These are phyloP conservation scores for Colletotrichum shisoi DNA, from an alignment of 2,329 filamentous ascomycete genomes.

Conservation along the genomic window DNA sequence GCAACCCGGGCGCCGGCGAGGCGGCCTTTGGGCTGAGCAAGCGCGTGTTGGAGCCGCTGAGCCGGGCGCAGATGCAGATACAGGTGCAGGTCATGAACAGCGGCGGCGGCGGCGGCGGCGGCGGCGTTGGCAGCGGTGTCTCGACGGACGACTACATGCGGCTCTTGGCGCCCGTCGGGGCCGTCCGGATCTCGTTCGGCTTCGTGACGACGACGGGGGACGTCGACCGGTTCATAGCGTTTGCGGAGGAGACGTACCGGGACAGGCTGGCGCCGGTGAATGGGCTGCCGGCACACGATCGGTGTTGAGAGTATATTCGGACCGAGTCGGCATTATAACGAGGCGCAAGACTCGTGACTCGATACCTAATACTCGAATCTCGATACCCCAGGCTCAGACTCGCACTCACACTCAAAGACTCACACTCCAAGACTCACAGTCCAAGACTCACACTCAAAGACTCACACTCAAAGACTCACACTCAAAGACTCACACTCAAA, in stretches of 20 bases:
- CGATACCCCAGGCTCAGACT: too few species aligned
- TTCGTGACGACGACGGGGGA: slow-evolving; percentile 49
- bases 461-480: too few species aligned
- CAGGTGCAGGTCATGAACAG: too few species aligned
- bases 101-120: neutral
- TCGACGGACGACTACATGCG: slow-evolving; percentile 43
- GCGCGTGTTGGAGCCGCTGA: slow-evolving; percentile 34
- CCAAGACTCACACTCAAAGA: too few species aligned
- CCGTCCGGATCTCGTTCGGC: slow-evolving; percentile 52
- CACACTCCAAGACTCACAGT: too few species aligned
- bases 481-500: too few species aligned
- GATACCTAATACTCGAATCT: too few species aligned
- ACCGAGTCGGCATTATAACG: too few species aligned
- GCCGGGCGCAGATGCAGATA: slow-evolving; percentile 13
- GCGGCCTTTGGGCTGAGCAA: slow-evolving; percentile 46
- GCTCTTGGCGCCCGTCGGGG: slow-evolving; percentile 45
- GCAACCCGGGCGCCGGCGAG: slow-evolving; percentile 53
- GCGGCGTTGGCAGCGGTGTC: neutral
- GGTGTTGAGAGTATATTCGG: slow-evolving; percentile 27
- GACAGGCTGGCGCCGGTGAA: slow-evolving; percentile 42
- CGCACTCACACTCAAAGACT: too few species aligned
- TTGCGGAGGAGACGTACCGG: slow-evolving; percentile 46
- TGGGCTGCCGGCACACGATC: slow-evolving; percentile 22
- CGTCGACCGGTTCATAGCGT: slow-evolving; percentile 50
- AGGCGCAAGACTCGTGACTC: too few species aligned